phyloP scores from a whole-genome alignment of 192 early-diverging fungal genomes.

The Spizellomyces punctatus region DNA sequence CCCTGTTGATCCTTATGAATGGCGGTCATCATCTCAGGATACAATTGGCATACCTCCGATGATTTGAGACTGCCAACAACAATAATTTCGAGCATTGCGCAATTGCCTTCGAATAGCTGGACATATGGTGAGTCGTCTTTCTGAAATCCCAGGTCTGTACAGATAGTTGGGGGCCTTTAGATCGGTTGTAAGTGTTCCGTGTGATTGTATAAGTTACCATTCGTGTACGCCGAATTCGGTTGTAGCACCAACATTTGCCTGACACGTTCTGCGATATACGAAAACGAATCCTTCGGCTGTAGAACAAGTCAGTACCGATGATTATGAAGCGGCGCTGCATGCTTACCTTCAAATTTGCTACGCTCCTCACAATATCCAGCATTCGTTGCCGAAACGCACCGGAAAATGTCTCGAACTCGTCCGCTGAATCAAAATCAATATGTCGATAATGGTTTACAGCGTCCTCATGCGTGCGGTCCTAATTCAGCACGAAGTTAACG shows the following conservation, averaged over 20 bases:
- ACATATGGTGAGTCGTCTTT: not conserved
- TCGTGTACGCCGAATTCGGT: not conserved
- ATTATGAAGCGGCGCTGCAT: too few relatives aligned
- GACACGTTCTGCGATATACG: conserved; percentile 13
- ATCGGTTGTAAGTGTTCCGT: not conserved
- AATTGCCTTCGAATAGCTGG: conserved; percentile 17
- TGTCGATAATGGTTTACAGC: conserved; percentile 18
- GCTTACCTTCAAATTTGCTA: not conserved
- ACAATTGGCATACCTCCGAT: too few relatives aligned
- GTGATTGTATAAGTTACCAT: not conserved
- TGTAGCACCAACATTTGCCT: not conserved
- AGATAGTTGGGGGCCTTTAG: not conserved
- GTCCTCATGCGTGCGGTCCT: conserved; percentile 1
- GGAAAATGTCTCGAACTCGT: conserved; percentile 1
- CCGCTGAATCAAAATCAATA: conserved; percentile 33
- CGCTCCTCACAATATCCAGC: conserved; percentile 20
- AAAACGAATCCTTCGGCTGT: conserved; percentile 17
- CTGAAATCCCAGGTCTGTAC: not conserved
- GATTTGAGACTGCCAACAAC: too few relatives aligned
- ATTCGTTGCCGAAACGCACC: conserved; percentile 17
- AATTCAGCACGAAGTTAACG: not conserved
- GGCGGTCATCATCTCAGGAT: not conserved
- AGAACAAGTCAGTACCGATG: too few relatives aligned
- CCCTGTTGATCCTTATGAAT: not conserved
- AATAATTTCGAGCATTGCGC: not conserved